phyloP scores from a whole-genome alignment of 2,329 filamentous ascomycete genomes.

The Fusarium sp. region DNA sequence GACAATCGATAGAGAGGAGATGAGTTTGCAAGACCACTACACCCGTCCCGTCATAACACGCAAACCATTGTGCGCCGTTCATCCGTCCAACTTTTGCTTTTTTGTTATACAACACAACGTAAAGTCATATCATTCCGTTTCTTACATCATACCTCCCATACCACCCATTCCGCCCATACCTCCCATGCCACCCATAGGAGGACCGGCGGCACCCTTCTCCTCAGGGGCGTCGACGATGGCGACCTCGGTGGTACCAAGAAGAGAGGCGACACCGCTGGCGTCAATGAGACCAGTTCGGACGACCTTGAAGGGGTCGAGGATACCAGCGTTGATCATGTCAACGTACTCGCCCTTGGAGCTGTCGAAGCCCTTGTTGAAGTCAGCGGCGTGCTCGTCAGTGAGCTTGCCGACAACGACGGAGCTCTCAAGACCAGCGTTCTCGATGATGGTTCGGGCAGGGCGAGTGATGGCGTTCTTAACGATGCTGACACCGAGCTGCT shows the following conservation, averaged over 20 bases:
- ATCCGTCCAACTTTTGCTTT: constrained; percentile 43
- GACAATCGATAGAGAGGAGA: constrained; percentile 51
- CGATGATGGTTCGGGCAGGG: constrained; percentile 93
- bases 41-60: constrained; percentile 57
- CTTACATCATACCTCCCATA: constrained; percentile 71
- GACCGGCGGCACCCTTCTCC: constrained; percentile 79
- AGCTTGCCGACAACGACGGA: constrained; percentile 98
- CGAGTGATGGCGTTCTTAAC: constrained; percentile 98
- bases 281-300: constrained; percentile 96
- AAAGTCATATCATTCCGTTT: constrained; percentile 40
- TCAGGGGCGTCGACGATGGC: constrained; percentile 96
- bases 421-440: constrained; percentile 97
- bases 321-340: constrained; percentile 97
- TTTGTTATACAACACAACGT: constrained; percentile 47
- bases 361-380: constrained; percentile 99
- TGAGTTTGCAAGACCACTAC: constrained; percentile 50
- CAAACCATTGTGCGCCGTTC: constrained; percentile 60
- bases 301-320: constrained; percentile 99
- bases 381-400: constrained; percentile 86
- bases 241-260: constrained; percentile 97
- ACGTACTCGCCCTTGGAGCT: constrained; percentile 97
- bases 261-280: constrained; percentile 93
- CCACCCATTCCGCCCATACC: constrained; percentile 70
- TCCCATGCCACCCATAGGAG: constrained; percentile 73
- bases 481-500: constrained; percentile 97